These are phyloP conservation scores for Leishmania amazonensis DNA, from an alignment of 208 protist species.

Conservation along the genomic window DNA sequence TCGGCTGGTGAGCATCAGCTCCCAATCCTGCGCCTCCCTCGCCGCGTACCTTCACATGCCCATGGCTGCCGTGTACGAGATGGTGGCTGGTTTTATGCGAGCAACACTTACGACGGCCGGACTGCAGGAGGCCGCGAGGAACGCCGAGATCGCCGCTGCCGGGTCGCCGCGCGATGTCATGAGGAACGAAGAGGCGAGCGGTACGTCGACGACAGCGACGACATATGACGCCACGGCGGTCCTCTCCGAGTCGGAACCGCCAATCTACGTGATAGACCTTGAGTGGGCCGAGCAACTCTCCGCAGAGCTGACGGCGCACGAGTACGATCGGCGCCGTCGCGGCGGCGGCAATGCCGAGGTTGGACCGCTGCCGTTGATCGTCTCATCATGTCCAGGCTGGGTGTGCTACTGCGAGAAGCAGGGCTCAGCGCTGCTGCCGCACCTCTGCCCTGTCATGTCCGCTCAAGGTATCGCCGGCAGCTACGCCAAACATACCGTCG, in stretches of 20 bases:
- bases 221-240: neutral
- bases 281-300: conserved; percentile 77
- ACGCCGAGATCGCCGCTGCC: neutral
- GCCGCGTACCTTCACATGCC: conserved; percentile 76
- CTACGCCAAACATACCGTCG: conserved; percentile 74
- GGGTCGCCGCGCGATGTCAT: neutral
- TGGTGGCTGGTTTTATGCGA: conserved; percentile 83
- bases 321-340: conserved; percentile 59
- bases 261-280: conserved; percentile 78
- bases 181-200: neutral
- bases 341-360: neutral
- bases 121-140: neutral
- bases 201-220: neutral
- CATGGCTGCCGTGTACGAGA: conserved; percentile 35
- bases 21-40: conserved; percentile 92
- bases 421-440: conserved; percentile 88
- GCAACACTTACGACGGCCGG: conserved; percentile 3
- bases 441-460: conserved; percentile 95
- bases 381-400: conserved; percentile 96
- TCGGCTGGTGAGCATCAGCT: conserved; percentile 92
- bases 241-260: neutral
- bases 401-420: conserved; percentile 99
- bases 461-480: conserved; percentile 97
- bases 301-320: conserved; percentile 68
- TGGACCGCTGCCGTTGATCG: conserved; percentile 88